Evolutionary conservation across 2,329 filamentous ascomycete species (phyloP).

Genomic region (Trichoderma hamatum): DNA sequence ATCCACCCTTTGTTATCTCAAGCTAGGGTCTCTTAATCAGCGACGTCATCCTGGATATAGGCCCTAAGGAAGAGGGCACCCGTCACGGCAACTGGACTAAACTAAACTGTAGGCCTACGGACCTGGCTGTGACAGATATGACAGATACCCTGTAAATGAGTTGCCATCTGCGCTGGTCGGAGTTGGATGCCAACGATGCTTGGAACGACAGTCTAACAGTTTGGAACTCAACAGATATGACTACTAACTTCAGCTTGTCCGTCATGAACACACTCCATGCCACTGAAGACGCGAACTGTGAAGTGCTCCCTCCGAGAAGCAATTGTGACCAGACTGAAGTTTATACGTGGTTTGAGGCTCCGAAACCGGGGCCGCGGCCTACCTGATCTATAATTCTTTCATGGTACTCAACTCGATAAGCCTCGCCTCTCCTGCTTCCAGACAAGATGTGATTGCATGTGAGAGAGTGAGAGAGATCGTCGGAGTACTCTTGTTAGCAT

Average conservation of each 20-base stretch:
- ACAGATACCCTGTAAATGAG: constrained; percentile 6
- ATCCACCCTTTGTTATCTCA: constrained; percentile 25
- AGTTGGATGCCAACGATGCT: constrained; percentile 32
- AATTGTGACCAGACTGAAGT: background rate
- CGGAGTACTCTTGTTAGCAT: background rate
- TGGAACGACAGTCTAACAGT: constrained; percentile 35
- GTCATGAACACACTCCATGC: constrained; percentile 18
- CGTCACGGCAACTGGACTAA: constrained; percentile 35
- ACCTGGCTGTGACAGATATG: constrained; percentile 20
- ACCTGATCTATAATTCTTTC: constrained; percentile 36
- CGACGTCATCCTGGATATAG: constrained; percentile 26
- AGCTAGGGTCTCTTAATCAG: constrained; percentile 30
- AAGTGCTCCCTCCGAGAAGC: background rate
- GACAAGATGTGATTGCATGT: too few species aligned
- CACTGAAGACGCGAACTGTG: background rate
- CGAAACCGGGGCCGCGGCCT: constrained; percentile 28
- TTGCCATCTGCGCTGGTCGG: constrained; percentile 33
- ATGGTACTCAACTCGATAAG: constrained; percentile 30
- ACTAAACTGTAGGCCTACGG: constrained; percentile 30
- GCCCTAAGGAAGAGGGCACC: constrained; percentile 29
- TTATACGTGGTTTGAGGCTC: background rate
- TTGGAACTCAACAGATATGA: constrained; percentile 29
- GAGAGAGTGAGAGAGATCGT: background rate
- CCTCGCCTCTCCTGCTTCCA: background rate
- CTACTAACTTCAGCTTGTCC: constrained; percentile 11